Conservation (phyloP, 768 basidiomycete genomes). For the Lactifluus rugatus region DNA sequence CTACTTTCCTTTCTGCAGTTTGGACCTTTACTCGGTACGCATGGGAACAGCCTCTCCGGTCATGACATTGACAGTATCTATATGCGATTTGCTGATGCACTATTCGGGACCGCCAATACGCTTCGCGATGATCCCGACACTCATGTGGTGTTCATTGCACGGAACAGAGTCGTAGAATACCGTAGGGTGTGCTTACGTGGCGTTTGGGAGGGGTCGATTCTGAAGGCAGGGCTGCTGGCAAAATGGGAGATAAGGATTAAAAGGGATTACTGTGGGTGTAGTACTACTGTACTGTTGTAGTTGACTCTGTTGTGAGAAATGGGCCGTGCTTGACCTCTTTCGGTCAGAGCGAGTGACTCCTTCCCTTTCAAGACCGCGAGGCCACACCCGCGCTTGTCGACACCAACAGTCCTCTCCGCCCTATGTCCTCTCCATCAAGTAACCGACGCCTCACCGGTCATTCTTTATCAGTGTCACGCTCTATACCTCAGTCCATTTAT, state of each 20-base stretch:
- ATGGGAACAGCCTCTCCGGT: too few species aligned
- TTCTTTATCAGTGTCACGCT: constrained; percentile 19
- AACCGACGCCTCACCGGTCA: constrained; percentile 21
- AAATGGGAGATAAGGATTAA: constrained; percentile 2
- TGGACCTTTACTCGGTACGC: too few species aligned
- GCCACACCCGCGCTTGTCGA: too few species aligned
- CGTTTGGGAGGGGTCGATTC: not conserved
- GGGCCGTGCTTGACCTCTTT: not conserved
- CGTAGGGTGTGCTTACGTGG: not conserved
- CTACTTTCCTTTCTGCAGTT: too few species aligned
- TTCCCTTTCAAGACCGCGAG: not conserved
- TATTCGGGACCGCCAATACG: not conserved
- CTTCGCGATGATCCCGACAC: not conserved
- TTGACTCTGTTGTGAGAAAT: not conserved
- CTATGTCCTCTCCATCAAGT: constrained; percentile 21
- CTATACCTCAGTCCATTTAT: constrained; percentile 27
- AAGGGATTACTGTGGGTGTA: not conserved
- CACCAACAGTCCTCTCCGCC: too few species aligned
- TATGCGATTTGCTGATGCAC: not conserved
- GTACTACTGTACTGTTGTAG: too few species aligned
- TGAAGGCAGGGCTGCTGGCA: not conserved
- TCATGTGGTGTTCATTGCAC: not conserved
- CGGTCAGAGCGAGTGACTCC: not conserved
- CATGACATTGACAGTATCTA: not conserved
- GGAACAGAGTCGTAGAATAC: not conserved